These are phyloP conservation scores for Nothomitra cinnamomea DNA, from an alignment of 2,329 filamentous ascomycete genomes.

Conservation along the genomic window DNA sequence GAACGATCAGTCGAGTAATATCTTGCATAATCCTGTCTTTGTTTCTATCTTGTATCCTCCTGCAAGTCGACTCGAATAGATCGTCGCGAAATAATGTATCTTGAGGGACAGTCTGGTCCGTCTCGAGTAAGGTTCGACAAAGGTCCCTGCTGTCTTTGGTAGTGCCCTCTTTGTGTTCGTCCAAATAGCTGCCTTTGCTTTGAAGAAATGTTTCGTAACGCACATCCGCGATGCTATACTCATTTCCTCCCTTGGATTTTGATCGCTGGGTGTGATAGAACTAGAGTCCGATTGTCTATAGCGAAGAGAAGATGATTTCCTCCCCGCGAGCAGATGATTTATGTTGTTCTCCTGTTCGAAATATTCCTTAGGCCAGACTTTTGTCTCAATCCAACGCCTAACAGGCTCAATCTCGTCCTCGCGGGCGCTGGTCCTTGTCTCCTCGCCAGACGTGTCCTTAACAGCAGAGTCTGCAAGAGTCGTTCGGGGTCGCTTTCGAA, in stretches of 20 bases:
- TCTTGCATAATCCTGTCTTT: conserved; percentile 24
- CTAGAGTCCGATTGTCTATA: conserved; percentile 19
- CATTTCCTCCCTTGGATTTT: conserved; percentile 24
- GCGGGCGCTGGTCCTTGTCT: conserved; percentile 4
- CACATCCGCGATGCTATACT: conserved; percentile 21
- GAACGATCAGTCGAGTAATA: conserved; percentile 22
- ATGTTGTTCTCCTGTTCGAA: conserved; percentile 13
- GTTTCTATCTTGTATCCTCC: conserved; percentile 19
- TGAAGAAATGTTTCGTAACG: conserved; percentile 16
- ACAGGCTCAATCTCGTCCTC: conserved; percentile 14
- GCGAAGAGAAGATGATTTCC: conserved; percentile 17
- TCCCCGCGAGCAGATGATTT: conserved; percentile 15
- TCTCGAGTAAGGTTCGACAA: conserved; percentile 18
- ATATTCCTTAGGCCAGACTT: conserved; percentile 5
- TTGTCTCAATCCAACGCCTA: conserved; percentile 14
- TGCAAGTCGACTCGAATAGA: conserved; percentile 21
- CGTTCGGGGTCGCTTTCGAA: conserved; percentile 5
- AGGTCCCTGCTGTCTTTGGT: conserved; percentile 18
- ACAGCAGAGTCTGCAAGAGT: neutral
- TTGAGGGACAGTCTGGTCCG: neutral
- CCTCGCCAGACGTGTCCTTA: neutral
- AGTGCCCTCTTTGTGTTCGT: conserved; percentile 18
- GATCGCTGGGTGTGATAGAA: conserved; percentile 20
- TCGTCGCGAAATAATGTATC: conserved; percentile 21
- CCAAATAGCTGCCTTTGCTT: conserved; percentile 25